Percentiles rank a stretch among this genome's conserved stretches.
phyloP scores from a whole-genome alignment of 2,329 filamentous ascomycete genomes.

The Fonsecaea nubica region DNA sequence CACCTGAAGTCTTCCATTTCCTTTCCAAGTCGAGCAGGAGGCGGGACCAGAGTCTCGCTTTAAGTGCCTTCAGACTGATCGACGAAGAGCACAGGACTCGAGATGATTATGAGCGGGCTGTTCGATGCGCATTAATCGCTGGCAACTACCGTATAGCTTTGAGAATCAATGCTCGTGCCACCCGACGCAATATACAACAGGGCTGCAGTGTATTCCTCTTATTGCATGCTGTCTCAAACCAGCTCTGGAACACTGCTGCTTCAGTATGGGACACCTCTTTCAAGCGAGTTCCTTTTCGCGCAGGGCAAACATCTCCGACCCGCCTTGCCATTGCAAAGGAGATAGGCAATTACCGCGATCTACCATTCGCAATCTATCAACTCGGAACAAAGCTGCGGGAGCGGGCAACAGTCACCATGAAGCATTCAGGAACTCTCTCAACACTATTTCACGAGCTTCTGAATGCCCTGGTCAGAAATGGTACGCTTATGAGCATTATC shows the following conservation, averaged over 20 bases:
- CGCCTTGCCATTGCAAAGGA: conserved; percentile 20
- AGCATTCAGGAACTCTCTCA: conserved; percentile 21
- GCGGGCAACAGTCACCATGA: conserved; percentile 20
- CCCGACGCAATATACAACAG: conserved; percentile 39
- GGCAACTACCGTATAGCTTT: conserved; percentile 43
- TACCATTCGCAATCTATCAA: conserved; percentile 27
- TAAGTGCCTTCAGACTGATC: conserved; percentile 54
- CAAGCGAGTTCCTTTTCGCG: conserved; percentile 30
- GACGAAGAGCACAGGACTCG: conserved; percentile 46
- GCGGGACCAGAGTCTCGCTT: conserved; percentile 12
- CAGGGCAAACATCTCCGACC: conserved; percentile 27
- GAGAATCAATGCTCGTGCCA: conserved; percentile 52
- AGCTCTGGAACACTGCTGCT: conserved; percentile 45
- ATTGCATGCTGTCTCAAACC: conserved; percentile 43
- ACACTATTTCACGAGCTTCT: conserved; percentile 21
- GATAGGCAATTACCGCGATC: conserved; percentile 22
- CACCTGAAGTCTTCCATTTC: conserved; percentile 25
- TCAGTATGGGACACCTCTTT: conserved; percentile 43
- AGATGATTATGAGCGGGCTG: conserved; percentile 53
- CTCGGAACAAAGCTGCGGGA: conserved; percentile 20
- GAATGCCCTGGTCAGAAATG: conserved; percentile 28
- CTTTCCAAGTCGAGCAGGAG: conserved; percentile 16
- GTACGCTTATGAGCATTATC: conserved; percentile 31
- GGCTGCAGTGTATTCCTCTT: conserved; percentile 45
- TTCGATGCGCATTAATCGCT: conserved; percentile 27